These are phyloP conservation scores for Diaporthe aspalathi DNA, from an alignment of 2,329 filamentous ascomycete species.

Conservation along the genomic window DNA sequence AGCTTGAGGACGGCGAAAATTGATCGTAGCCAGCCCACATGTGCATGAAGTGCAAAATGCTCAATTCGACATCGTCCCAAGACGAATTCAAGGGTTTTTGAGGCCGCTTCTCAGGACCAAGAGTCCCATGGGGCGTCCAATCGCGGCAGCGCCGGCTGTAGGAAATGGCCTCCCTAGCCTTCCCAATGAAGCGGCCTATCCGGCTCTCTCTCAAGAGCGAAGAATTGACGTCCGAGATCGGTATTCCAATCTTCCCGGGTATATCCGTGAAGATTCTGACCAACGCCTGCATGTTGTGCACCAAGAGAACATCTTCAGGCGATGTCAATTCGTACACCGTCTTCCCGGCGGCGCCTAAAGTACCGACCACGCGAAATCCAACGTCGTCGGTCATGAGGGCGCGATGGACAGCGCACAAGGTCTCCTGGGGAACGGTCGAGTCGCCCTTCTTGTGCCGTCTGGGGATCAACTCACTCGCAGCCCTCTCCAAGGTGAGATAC, in stretches of 20 bases:
- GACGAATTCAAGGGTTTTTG: slow-evolving; percentile 32
- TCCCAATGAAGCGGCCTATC: slow-evolving; percentile 60
- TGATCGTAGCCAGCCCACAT: slow-evolving; percentile 71
- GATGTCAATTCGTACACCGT: slow-evolving; percentile 73
- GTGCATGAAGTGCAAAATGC: slow-evolving; percentile 76
- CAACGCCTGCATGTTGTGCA: slow-evolving; percentile 62
- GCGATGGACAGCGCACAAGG: slow-evolving; percentile 77
- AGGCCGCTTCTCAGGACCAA: slow-evolving; percentile 51
- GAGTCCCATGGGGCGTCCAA: slow-evolving; percentile 63
- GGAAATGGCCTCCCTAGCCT: slow-evolving; percentile 63
- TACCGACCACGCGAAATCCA: slow-evolving; percentile 66
- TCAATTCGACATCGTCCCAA: slow-evolving; percentile 63
- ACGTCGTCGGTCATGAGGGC: slow-evolving; percentile 70
- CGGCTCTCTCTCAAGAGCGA: slow-evolving; percentile 41
- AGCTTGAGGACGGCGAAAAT: slow-evolving; percentile 62
- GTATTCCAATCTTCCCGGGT: slow-evolving; percentile 35
- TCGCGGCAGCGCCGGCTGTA: slow-evolving; percentile 60
- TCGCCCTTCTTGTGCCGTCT: slow-evolving; percentile 44
- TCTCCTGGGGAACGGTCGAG: slow-evolving; percentile 55
- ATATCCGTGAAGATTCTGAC: slow-evolving; percentile 66
- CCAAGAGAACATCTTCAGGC: slow-evolving; percentile 61
- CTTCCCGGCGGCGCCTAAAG: slow-evolving; percentile 62
- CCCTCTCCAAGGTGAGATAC: slow-evolving; percentile 63
- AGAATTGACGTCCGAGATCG: slow-evolving; percentile 42
- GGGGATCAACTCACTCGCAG: slow-evolving; percentile 57